Evolutionary conservation across 148 eudicot species (phyloP), one percentile per base, ranked within the genome.

Genomic region (Rhododendron ferrugineum): DNA sequence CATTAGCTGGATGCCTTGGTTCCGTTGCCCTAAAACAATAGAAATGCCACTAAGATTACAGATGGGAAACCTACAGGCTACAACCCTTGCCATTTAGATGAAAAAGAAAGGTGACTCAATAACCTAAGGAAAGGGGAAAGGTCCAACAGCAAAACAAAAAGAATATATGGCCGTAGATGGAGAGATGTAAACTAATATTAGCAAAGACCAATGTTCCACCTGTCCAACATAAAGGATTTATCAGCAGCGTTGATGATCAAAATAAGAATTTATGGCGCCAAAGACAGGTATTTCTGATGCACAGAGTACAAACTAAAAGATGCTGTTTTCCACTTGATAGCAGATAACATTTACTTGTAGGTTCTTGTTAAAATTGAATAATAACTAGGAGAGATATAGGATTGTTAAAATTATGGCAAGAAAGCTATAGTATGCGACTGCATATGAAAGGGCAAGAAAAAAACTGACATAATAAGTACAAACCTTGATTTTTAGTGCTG

Each of bases 401-500:
- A 46, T 8, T 26, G 32, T 46, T 6, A 11, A 58, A 50, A 47
- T 70, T 81, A 80, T 50, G 64, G 28, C 20, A 73, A 66, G 32
- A 68, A 49, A 46, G 47, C 46, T 66, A 9, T 13, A 23, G 14
- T 5, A 47, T 52, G 85, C 64, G 2, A 58, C 9, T 22, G 26
- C 16, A 56, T 66, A 44, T 58, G 32, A 13, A 47, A 37, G 79
- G 6, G 47, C 22, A 64, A 16, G 70, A 34, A 88, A 37, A 37
- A 42, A 84, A 50, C 42, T 77, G 72, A 14, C 40, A 73, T 74
- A 82, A 60, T 77, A 47, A 14, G 46, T 81, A 89, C 89, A 64
- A 77, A 95, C 99, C 99, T 95, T 80, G 93, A 86, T 84, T 79
- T 76, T 90, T 89, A 34, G 84, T 87, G 84, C 82, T 70, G 54